A percentile compares a stretch with the other conserved stretches of the same genome.
These are phyloP conservation scores for Macrophomina tecta DNA, from an alignment of 2,329 filamentous ascomycete species.

Conservation along the genomic window DNA sequence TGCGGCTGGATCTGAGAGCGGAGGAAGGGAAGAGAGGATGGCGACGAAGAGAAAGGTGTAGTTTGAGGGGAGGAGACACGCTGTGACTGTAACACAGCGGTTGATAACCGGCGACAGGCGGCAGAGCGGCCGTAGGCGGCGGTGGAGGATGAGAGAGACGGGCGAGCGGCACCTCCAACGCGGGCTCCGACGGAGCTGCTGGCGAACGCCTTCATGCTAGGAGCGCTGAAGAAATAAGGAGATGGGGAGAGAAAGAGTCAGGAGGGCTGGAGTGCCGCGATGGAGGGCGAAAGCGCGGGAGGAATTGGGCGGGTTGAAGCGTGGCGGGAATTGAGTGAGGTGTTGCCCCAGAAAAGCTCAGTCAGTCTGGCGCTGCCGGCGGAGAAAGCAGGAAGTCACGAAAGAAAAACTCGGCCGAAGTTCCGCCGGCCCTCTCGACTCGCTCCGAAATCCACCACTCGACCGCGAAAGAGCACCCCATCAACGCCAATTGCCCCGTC, in stretches of 20 bases:
- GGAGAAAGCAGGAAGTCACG: slow-evolving; percentile 20
- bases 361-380: slow-evolving; percentile 10
- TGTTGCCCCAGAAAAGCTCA: slow-evolving; percentile 26
- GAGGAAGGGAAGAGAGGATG: slow-evolving; percentile 42
- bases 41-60: slow-evolving; percentile 33
- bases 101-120: slow-evolving; percentile 56
- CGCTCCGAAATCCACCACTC: slow-evolving; percentile 12
- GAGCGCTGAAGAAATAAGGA: slow-evolving; percentile 3
- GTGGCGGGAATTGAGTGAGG: background rate
- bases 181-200: slow-evolving; percentile 48
- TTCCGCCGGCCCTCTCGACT: background rate
- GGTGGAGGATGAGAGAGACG: slow-evolving; percentile 40
- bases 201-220: slow-evolving; percentile 54
- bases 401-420: slow-evolving; percentile 11
- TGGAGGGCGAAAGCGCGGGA: slow-evolving; percentile 9
- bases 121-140: slow-evolving; percentile 53
- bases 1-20: slow-evolving; percentile 52
- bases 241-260: background rate
- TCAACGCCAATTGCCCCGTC: slow-evolving; percentile 10
- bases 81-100: slow-evolving; percentile 34
- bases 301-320: slow-evolving; percentile 21
- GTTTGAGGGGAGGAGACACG: slow-evolving; percentile 36
- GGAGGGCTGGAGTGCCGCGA: slow-evolving; percentile 12
- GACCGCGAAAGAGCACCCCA: background rate
- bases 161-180: slow-evolving; percentile 47